Evolutionary conservation across 208 protist species (phyloP), one percentile per base, ranked within the genome.

Genomic region (Leishmania arabica): DNA sequence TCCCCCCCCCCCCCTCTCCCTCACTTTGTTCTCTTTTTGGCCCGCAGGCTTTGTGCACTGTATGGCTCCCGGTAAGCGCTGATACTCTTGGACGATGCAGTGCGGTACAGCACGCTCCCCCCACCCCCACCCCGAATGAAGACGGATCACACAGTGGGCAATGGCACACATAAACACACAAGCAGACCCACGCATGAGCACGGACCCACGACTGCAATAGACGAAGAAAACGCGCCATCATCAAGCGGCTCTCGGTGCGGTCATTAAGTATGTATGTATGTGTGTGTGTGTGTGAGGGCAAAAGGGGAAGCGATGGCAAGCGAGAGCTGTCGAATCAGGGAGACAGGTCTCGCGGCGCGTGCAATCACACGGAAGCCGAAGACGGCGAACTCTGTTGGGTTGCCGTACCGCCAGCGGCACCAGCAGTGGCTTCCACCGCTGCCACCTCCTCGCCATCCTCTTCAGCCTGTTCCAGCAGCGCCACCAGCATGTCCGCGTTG

Each of bases 401-500:
- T 49, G 54, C 60, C 21, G 24, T 24, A 42, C 13, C 60, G 27
- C 13, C 42, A 31, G 56, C 17, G 51, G 15, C 60, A 37, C 13
- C 42, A 31, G 65, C 71, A 9, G 24, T 45, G 6, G 49, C 49
- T 19, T 70, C 82, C 31, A 21, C 37, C 47, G 69, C 60, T 34
- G 19, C 70, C 37, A 66, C 76, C 15, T 71, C 78, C 56, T 82
- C 76, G 37, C 76, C 86, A 37, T 83, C 88, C 77, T 87, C 87
- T 76, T 88, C 88, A 31, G 69, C 87, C 6, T 60, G 77, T n/a
- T 79, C 73, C 31, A 94, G 37, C 27, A 90, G 53, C 24, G 82
- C 79, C 47, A 91, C 74, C 21, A 97, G 79, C 72, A 95, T 74
- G 62, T 94, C 85, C 2, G 87, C 87, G 73, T 97, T 97, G 4